Percentiles rank a stretch among this genome's conserved stretches.
These are phyloP conservation scores for Euphorbia neoarborescens DNA, from an alignment of 441 rosid species.

Conservation along the genomic window DNA sequence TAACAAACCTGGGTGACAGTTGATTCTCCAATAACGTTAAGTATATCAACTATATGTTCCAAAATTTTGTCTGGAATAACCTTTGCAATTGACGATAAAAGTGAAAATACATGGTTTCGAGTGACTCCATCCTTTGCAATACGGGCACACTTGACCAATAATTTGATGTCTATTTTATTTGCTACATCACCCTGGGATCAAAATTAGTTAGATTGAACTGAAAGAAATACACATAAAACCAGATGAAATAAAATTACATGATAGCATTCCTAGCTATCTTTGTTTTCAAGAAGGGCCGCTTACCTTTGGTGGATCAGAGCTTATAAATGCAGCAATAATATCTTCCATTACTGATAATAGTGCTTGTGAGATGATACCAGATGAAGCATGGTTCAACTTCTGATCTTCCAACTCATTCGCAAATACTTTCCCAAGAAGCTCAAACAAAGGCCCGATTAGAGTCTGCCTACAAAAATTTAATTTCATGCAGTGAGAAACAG, in stretches of 20 bases:
- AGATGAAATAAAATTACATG: neutral
- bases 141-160: conserved; percentile 68
- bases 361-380: conserved; percentile 52
- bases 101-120: conserved; percentile 57
- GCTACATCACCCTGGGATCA: conserved; percentile 48
- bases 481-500: conserved; percentile 4
- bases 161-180: conserved; percentile 41
- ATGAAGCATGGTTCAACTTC: conserved; percentile 33
- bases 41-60: conserved; percentile 60
- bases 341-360: conserved; percentile 65
- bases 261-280: neutral
- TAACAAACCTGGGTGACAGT: conserved; percentile 75
- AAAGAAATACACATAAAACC: conserved; percentile 8
- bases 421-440: conserved; percentile 54
- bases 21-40: conserved; percentile 72
- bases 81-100: conserved; percentile 59
- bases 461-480: conserved; percentile 47
- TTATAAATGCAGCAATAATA: conserved; percentile 41
- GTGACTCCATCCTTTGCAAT: conserved; percentile 51
- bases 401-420: conserved; percentile 50
- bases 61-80: conserved; percentile 56
- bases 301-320: conserved; percentile 47
- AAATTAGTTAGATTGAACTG: conserved; percentile 17
- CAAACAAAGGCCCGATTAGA: conserved; percentile 69
- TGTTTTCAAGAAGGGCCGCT: conserved; percentile 18